A percentile compares a stretch with the other conserved stretches of the same genome.
Evolutionary conservation across 1,139 yeast genomes (phyloP).

Genomic region (Debaryomyces singareniensis): DNA sequence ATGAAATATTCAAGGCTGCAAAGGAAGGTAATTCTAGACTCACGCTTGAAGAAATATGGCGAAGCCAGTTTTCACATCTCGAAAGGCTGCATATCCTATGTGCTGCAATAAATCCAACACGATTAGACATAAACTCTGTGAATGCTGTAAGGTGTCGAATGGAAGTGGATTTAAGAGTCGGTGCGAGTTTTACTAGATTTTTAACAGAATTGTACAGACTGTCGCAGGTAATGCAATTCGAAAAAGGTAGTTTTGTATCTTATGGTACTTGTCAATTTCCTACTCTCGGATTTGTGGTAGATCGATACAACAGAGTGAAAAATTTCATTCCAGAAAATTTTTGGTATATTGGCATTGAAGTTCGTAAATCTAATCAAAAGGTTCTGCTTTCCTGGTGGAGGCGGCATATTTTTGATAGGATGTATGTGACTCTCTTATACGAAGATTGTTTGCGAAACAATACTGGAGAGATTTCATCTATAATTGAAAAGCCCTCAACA

Average conservation of each 20-base stretch:
- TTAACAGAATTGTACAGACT: slow-evolving; percentile 47
- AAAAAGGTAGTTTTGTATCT: slow-evolving; percentile 35
- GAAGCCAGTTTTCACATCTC: slow-evolving; percentile 86
- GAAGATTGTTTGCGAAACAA: slow-evolving; percentile 51
- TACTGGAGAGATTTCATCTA: slow-evolving; percentile 44
- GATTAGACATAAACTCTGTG: slow-evolving; percentile 63
- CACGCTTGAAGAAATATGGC: slow-evolving; percentile 41
- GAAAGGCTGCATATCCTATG: slow-evolving; percentile 65
- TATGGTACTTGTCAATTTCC: slow-evolving; percentile 98
- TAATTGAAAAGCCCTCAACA: slow-evolving; percentile 59
- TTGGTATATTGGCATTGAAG: slow-evolving; percentile 63
- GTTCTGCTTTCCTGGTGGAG: slow-evolving; percentile 60
- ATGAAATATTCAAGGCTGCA: slow-evolving; percentile 73
- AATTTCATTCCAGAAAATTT: slow-evolving; percentile 70
- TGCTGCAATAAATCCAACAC: slow-evolving; percentile 68
- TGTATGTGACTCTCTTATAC: slow-evolving; percentile 56
- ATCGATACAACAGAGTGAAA: slow-evolving; percentile 71
- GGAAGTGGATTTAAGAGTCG: slow-evolving; percentile 86
- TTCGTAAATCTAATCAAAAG: slow-evolving; percentile 33
- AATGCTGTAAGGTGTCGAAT: slow-evolving; percentile 81
- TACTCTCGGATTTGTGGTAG: slow-evolving; percentile 95
- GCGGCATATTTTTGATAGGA: slow-evolving; percentile 65
- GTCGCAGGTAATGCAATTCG: slow-evolving; percentile 11
- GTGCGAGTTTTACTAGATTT: slow-evolving; percentile 82
- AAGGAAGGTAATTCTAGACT: slow-evolving; percentile 45